Evolutionary conservation across 805 yeast genomes (phyloP), one percentile per base, ranked within the genome.

Genomic region (Lachancea sp.): DNA sequence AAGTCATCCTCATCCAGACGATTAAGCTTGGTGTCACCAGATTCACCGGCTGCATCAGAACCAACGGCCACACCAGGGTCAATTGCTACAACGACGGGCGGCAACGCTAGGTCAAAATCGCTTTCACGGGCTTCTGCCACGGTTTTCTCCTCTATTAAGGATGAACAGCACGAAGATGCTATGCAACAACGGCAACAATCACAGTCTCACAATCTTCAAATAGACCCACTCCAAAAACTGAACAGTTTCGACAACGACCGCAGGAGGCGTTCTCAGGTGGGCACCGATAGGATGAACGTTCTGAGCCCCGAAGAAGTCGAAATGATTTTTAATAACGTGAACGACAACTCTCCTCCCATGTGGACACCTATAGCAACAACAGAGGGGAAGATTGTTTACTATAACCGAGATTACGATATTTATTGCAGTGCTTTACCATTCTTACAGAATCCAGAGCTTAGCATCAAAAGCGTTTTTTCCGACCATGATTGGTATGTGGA

Each of bases 301-400:
- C 55, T 65, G n/a, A 48, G 63, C 4, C 43, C 65, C 2, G 64
- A 61, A 39, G 70, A 65, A 39, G 64, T 61, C 2, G 68, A 67
- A 42, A 58, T 63, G 47, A 56, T 64, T 23, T 56, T 64, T 40
- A 58, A 54, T 39, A 60, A 67, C 26, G 45, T 61, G 13, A 63
- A 63, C 17, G 51, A 58, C 2, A 50, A 62, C 2, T 52, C 54
- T 9, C 59, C 61, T 3, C 74, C 77, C 0, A 58, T 73, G 12
- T 83, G 90, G 89, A 58, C 78, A 0, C 83, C 87, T 0, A 70
- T 73, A 35, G 61, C 73, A n/a, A 72, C 48, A 3, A 65, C 68
- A 9, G 71, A 69, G 38, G 81, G 78, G 16, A 72, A 72, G 37
- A 57, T 78, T 12, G 61, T 80, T 6, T 83, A 70, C 59, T 78